Percentiles rank a stretch among this genome's conserved stretches.
Evolutionary conservation across 176 grass and related monocot species (phyloP).

Genomic region (Avena eriantha): DNA sequence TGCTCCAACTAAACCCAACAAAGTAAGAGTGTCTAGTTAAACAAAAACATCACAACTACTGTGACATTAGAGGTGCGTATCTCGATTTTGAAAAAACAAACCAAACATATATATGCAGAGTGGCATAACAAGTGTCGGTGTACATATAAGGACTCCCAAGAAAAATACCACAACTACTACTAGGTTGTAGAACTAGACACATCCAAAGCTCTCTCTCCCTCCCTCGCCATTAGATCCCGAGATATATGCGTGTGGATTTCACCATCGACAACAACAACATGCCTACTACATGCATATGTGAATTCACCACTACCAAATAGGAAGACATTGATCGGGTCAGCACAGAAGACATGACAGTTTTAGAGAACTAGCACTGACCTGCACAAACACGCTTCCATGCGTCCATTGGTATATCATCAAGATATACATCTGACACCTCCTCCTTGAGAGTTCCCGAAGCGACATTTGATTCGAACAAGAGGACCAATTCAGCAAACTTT

Average conservation of each 20-base stretch:
- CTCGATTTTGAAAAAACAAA: too few species aligned
- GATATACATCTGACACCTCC: not conserved
- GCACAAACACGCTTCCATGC: not conserved
- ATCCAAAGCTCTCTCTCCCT: too few species aligned
- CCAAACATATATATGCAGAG: too few species aligned
- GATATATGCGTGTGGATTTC: too few species aligned
- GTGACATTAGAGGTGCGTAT: too few species aligned
- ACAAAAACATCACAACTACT: too few species aligned
- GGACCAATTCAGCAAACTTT: not conserved
- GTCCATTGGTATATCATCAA: not conserved
- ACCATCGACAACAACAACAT: not conserved
- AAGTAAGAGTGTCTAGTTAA: not conserved
- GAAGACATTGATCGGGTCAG: not conserved
- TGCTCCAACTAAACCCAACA: not conserved
- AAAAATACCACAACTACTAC: too few species aligned
- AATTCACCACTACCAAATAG: not conserved
- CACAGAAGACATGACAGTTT: not conserved
- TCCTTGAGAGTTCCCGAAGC: not conserved
- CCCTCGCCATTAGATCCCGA: too few species aligned
- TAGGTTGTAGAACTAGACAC: too few species aligned
- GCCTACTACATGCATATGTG: not conserved
- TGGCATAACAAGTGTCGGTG: too few species aligned
- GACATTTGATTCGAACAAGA: not conserved
- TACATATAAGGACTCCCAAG: not conserved
- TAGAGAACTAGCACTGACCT: constrained; percentile 22